Percentiles rank a stretch among this genome's conserved stretches.
phyloP scores from a whole-genome alignment of 2,329 filamentous ascomycete genomes.

The Epichloe coenophiala region DNA sequence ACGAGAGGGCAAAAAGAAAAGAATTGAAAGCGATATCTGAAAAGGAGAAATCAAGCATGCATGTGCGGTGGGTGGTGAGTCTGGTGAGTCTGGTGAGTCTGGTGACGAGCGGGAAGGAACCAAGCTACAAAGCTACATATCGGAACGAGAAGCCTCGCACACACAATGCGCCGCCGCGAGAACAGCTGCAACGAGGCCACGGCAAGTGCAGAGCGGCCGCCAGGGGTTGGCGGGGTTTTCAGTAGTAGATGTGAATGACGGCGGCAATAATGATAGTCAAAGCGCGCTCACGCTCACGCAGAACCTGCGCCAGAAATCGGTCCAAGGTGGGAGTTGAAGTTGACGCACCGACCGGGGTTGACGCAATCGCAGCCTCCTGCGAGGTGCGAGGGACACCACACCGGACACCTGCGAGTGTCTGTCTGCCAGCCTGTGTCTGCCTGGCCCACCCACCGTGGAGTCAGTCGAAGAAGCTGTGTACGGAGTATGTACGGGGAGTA shows the following conservation, averaged over 20 bases:
- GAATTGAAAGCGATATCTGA: background rate
- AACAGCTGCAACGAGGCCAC: no score
- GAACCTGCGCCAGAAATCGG: background rate
- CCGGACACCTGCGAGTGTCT: no score
- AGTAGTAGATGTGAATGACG: background rate
- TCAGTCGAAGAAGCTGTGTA: no score
- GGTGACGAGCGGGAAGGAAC: conserved; percentile 2
- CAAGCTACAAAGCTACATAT: background rate
- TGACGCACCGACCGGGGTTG: no score
- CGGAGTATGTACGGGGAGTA: no score
- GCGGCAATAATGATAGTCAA: background rate
- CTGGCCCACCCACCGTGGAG: no score
- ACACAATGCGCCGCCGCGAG: no score
- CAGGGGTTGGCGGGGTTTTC: conserved; percentile 2
- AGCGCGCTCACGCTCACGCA: background rate
- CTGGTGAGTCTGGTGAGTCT: background rate
- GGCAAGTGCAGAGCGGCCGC: no score
- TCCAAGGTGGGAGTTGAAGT: background rate
- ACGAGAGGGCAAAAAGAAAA: background rate
- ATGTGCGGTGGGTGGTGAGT: background rate
- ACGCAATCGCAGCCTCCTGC: no score
- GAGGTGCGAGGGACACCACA: no score
- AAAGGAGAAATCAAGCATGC: background rate
- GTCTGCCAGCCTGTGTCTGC: no score
- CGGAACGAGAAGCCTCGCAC: no score